phyloP scores from a whole-genome alignment of 2,329 filamentous ascomycete genomes.

The Fonsecaea monophora region DNA sequence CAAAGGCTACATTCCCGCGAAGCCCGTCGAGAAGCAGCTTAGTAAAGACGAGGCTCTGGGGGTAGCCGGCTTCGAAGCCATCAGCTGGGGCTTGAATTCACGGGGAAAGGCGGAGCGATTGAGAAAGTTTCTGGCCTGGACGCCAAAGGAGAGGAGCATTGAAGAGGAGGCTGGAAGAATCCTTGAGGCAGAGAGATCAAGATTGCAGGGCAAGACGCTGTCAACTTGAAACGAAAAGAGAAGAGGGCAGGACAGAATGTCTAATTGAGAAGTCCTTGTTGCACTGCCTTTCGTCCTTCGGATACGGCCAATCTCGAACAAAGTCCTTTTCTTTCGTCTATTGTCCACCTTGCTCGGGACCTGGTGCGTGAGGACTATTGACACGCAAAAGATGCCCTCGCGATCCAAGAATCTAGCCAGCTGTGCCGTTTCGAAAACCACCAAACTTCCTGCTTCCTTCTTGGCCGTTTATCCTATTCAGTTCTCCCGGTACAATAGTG shows the following conservation, averaged over 20 bases:
- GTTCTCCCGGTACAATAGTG: background rate
- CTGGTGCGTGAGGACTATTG: background rate
- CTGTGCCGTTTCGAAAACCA: background rate
- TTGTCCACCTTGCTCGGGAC: background rate
- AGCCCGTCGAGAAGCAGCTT: conserved; percentile 47
- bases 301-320: background rate
- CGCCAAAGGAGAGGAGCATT: conserved; percentile 58
- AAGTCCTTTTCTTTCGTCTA: background rate
- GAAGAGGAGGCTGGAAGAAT: conserved; percentile 62
- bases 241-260: background rate
- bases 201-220: conserved; percentile 13
- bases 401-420: background rate
- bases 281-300: background rate
- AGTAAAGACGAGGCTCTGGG: conserved; percentile 54
- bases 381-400: background rate
- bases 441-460: background rate
- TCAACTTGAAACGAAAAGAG: background rate
- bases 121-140: conserved; percentile 65
- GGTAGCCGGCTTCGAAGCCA: conserved; percentile 58
- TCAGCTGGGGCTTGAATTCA: conserved; percentile 66
- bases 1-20: conserved; percentile 57
- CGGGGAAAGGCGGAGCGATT: conserved; percentile 62
- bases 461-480: background rate
- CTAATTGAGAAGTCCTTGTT: background rate
- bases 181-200: conserved; percentile 54